Evolutionary conservation across 139 green algal species (phyloP).

Genomic region (Chlamydomonas sp.): DNA sequence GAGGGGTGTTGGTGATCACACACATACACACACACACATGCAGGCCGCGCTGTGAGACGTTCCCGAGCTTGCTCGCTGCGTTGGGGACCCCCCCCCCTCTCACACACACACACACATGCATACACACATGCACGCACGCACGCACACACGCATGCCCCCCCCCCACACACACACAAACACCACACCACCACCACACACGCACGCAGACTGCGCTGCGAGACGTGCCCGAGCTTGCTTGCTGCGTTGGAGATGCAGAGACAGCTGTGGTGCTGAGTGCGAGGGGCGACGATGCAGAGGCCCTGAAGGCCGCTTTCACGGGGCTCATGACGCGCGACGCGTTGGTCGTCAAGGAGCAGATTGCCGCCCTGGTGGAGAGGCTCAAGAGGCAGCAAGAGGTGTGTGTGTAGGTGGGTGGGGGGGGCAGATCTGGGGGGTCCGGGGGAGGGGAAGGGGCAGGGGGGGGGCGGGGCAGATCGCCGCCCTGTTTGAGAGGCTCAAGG

Average conservation of each 20-base stretch:
- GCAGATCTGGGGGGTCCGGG: too few species aligned
- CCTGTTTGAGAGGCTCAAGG: too few species aligned
- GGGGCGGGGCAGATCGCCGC: too few species aligned
- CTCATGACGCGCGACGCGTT: constrained; percentile 70
- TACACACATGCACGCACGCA: too few species aligned
- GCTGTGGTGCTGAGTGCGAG: constrained; percentile 31
- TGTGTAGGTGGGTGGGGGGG: too few species aligned
- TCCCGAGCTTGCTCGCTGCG: constrained; percentile 34
- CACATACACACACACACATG: too few species aligned
- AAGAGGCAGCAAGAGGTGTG: constrained; percentile 16
- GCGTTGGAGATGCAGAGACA: constrained; percentile 25
- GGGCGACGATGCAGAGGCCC: constrained; percentile 29
- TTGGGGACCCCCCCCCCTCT: too few species aligned
- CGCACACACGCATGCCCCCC: too few species aligned
- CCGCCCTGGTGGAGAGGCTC: constrained; percentile 48
- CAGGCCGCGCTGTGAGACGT: constrained; percentile 6
- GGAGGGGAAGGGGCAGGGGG: too few species aligned
- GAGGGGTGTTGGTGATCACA: neutral
- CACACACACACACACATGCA: too few species aligned
- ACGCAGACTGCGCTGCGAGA: neutral
- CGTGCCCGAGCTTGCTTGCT: constrained; percentile 33
- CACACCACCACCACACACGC: too few species aligned
- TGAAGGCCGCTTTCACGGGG: constrained; percentile 66
- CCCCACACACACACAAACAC: too few species aligned
- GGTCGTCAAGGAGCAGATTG: constrained; percentile 32